Evolutionary conservation across 805 yeast species (phyloP), one percentile per base, ranked within the genome.

Genomic region (Blastobotrys muscicola): DNA sequence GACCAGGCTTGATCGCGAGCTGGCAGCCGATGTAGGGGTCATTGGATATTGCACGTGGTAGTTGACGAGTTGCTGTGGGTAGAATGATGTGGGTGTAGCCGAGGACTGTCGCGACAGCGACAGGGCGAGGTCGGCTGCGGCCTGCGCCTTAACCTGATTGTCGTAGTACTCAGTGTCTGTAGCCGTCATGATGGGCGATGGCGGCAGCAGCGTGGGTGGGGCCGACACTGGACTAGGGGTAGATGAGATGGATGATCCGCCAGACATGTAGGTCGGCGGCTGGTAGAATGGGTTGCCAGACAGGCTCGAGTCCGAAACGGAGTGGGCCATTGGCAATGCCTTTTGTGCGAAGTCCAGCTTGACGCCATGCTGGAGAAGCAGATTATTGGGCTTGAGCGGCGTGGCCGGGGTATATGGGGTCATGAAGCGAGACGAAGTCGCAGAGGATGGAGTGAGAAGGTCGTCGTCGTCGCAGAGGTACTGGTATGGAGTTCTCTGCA

Each of bases 221-320:
- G 33, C 34, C 13, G 40, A n/a, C 8, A 26, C 26, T 15, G 39
- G 33, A 10, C 14, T 29, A 36, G 23, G 29, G 45, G 35, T 38
- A 14, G 43, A 33, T 12, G 43, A 33, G 32, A 20, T 32, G 43
- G 38, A 13, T 30, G 15, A 34, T 35, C 33, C 34, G n/a, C 20
- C 38, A 8, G 15, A 12, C 33, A 33, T 29, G 42, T 38, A 60
- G 11, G 60, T 33, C 7, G 61, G 57, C 14, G 61, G 62, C 44
- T 52, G 45, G 50, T 61, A 61, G 50, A 60, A 61, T 30, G 66
- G 66, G 45, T 61, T 61, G 33, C 62, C 62, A 11, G 47, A 36
- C 16, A 43, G 30, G n/a, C 45, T 36, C 31, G 44, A 12, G 13
- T 30, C 29, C 34, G 41, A 11, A 5, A 13, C 29, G 8, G 34